A percentile compares a stretch with the other conserved stretches of the same genome.
These are phyloP conservation scores for Talaromyces stipitatus DNA, from an alignment of 495 filamentous ascomycete genomes.

Conservation along the genomic window DNA sequence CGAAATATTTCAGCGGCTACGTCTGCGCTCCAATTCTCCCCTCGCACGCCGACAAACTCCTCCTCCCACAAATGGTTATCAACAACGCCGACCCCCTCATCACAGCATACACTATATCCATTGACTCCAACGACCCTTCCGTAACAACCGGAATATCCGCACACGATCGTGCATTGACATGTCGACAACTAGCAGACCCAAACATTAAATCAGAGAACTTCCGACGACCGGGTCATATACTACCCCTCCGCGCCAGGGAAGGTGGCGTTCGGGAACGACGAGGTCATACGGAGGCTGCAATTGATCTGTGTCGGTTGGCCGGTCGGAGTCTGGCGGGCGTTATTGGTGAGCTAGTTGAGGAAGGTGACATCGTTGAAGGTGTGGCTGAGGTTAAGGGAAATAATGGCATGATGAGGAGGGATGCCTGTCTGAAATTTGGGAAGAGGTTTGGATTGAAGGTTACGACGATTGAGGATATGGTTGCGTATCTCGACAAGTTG, in stretches of 20 bases:
- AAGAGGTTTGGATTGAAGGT: slow-evolving; percentile 83
- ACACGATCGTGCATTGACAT: slow-evolving; percentile 77
- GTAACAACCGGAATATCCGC: slow-evolving; percentile 88
- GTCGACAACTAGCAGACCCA: slow-evolving; percentile 67
- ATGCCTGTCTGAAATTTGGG: slow-evolving; percentile 85
- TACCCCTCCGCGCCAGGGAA: slow-evolving; percentile 71
- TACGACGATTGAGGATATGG: slow-evolving; percentile 90
- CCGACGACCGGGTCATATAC: slow-evolving; percentile 81
- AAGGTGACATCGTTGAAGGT: slow-evolving; percentile 58
- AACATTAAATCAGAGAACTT: slow-evolving; percentile 50
- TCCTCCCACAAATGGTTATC: slow-evolving; percentile 83
- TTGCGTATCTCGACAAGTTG: slow-evolving; percentile 61
- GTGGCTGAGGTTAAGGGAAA: slow-evolving; percentile 48
- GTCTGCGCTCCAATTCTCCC: slow-evolving; percentile 81
- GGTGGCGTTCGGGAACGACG: slow-evolving; percentile 72
- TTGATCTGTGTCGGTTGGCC: slow-evolving; percentile 77
- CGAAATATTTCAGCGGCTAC: slow-evolving; percentile 52
- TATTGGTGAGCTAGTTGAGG: slow-evolving; percentile 81
- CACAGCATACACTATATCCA: slow-evolving; percentile 84
- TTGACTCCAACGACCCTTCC: slow-evolving; percentile 65
- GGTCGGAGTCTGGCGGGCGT: slow-evolving; percentile 69
- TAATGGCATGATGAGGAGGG: slow-evolving; percentile 85
- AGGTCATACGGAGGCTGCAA: slow-evolving; percentile 89
- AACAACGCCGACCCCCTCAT: slow-evolving; percentile 76
- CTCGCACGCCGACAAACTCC: slow-evolving; percentile 54